A percentile compares a stretch with the other conserved stretches of the same genome.
Evolutionary conservation across 1,139 yeast species (phyloP).

Genomic region (Arxiozyma bovina): DNA sequence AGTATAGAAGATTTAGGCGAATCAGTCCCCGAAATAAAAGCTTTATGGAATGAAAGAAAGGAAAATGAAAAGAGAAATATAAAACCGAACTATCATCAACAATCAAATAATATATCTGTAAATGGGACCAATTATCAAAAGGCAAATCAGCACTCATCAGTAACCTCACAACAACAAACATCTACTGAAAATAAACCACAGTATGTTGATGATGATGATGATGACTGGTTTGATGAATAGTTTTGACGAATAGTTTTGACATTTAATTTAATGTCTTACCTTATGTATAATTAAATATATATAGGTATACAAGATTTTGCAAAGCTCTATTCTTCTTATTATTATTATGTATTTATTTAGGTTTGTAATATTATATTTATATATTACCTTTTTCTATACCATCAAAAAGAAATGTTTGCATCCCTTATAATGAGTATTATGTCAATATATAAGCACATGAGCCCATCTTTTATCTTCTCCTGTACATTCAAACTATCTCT

Average conservation of each 20-base stretch:
- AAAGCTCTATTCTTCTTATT: too few relatives aligned
- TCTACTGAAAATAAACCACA: slow-evolving; percentile 17
- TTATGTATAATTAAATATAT: too few relatives aligned
- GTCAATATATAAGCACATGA: too few relatives aligned
- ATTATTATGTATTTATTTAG: too few relatives aligned
- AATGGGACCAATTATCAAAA: not conserved
- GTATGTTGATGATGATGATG: slow-evolving; percentile 32
- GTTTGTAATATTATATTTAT: too few relatives aligned
- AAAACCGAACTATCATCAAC: slow-evolving; percentile 1
- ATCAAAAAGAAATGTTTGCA: too few relatives aligned
- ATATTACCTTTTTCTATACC: too few relatives aligned
- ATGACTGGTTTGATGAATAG: slow-evolving; percentile 29
- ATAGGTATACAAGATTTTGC: not conserved
- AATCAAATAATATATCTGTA: slow-evolving; percentile 2
- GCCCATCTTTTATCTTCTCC: not conserved
- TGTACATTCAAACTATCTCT: too few relatives aligned
- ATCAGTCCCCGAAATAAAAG: slow-evolving; percentile 38
- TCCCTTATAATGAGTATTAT: too few relatives aligned
- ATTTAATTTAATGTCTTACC: too few relatives aligned
- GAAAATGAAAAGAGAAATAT: not conserved
- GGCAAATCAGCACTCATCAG: not conserved
- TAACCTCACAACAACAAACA: slow-evolving; percentile 3
- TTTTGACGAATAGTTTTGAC: slow-evolving; percentile 1
- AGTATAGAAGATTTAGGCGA: slow-evolving; percentile 62
- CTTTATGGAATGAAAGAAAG: slow-evolving; percentile 42